These are phyloP conservation scores for Alternaria incomplexa DNA, from an alignment of 2,329 filamentous ascomycete species.

Conservation along the genomic window DNA sequence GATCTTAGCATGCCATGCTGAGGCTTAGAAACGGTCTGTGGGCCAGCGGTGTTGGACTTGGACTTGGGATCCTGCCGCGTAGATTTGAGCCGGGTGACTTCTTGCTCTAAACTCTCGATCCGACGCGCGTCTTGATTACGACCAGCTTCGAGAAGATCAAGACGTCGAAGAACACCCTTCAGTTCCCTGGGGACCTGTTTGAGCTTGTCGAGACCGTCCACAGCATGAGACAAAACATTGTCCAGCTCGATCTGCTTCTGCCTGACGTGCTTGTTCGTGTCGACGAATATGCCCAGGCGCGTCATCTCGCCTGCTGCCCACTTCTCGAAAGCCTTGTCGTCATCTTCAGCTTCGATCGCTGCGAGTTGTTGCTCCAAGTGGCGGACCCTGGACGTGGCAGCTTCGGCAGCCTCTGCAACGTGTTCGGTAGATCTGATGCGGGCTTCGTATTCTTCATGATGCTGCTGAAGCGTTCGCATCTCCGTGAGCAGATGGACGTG, in stretches of 20 bases:
- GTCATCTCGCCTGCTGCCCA: constrained; percentile 23
- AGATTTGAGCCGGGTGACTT: constrained; percentile 10
- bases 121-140: constrained; percentile 10
- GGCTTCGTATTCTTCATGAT: constrained; percentile 22
- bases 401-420: constrained; percentile 20
- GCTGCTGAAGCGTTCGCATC: constrained; percentile 44
- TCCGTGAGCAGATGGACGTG: constrained; percentile 44
- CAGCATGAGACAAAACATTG: constrained; percentile 9
- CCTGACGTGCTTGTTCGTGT: constrained; percentile 22
- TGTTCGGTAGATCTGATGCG: constrained; percentile 31
- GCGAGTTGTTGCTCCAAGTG: constrained; percentile 27
- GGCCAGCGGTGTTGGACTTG: background rate
- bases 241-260: constrained; percentile 27
- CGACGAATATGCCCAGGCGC: constrained; percentile 17
- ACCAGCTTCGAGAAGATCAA: constrained; percentile 19
- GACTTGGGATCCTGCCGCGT: background rate
- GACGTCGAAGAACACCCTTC: constrained; percentile 7
- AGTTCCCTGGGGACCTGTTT: constrained; percentile 2
- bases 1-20: background rate
- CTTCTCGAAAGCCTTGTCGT: constrained; percentile 26
- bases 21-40: background rate
- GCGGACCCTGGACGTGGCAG: constrained; percentile 15
- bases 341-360: constrained; percentile 32
- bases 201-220: constrained; percentile 13
- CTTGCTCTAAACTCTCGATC: constrained; percentile 14